Base-by-base conservation (phyloP, 2,329 filamentous ascomycete species). In the Balansia obtecta region DNA sequence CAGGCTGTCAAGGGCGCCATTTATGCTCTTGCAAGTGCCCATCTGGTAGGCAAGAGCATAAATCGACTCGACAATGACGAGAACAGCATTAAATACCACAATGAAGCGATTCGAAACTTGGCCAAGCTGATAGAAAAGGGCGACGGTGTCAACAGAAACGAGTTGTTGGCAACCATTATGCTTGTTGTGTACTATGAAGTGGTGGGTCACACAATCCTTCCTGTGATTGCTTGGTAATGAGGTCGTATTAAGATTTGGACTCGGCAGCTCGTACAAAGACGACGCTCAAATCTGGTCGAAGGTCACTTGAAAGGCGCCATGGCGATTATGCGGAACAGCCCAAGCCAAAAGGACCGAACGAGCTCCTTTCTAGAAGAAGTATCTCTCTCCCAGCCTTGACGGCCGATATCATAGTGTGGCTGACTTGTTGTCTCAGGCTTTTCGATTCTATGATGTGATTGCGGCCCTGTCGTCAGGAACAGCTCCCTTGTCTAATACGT, bases 11-110 rank as follows among this genome's bases (percentile, higher is more conserved):
- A 86, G 64, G 88, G 93, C 60, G 88, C 89, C 10, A 85, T 96
- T 53, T 89, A 87, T 52, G 88, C 89, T 0, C 71, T 96, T 8
- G 80, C 88, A 0, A 86, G 85, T 51, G 91, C 89, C 52, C 93
- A 95, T 62, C 71, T 94, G 52, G 85, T 91, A 56, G 88, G 78
- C 46, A 68, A 77, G 27, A 76, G 76, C 2, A 66, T 78, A 6
- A 65, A 72, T 27, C 74, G 72, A 15, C 43, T 46, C 12, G 49
- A 39, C n/a, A 47, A 51, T 20, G 61, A 66, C 18, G 77, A 82
- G 56, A 76, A 73, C 56, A 80, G 78, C 37, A 63, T 80, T 1
- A 72, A 73, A 53, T 82, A 81, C 54, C 79, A 83, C 54, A 80
- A 75, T 52, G 70, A 72, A 58, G 78, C 79, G 11, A 74, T 83